phyloP scores from a whole-genome alignment of 2,329 filamentous ascomycete genomes.

The Fusarium luffae region DNA sequence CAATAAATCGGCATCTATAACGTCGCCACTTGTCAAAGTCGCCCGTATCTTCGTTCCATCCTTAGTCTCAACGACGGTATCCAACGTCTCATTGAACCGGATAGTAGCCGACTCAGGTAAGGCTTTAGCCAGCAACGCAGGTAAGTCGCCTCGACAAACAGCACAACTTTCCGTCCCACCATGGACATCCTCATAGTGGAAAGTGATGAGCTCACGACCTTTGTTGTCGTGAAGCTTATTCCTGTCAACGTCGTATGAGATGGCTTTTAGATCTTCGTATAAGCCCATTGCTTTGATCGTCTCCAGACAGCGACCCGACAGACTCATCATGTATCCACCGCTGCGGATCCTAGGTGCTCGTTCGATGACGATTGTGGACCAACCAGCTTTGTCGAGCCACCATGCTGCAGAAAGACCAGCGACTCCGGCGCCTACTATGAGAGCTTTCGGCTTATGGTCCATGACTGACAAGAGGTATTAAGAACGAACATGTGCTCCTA shows the following conservation, averaged over 20 bases:
- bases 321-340: not conserved
- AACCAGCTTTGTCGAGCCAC: not conserved
- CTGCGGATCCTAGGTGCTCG: fast-evolving
- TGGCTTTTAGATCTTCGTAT: not conserved
- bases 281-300: not conserved
- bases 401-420: not conserved
- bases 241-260: not conserved
- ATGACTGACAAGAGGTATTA: too few relatives aligned
- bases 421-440: too few relatives aligned
- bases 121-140: fast-evolving
- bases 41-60: fast-evolving
- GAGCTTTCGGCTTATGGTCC: too few relatives aligned
- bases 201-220: not conserved
- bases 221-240: not conserved
- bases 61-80: fast-evolving
- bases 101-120: not conserved
- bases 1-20: not conserved
- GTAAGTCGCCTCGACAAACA: not conserved
- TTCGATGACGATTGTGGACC: not conserved
- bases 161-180: fast-evolving
- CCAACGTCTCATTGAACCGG: not conserved
- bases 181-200: not conserved
- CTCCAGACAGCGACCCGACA: not conserved
- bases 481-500: too few relatives aligned
- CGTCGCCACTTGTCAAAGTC: not conserved